These are phyloP conservation scores for Colletotrichum tropicicola DNA, from an alignment of 2,329 filamentous ascomycete species.

Conservation along the genomic window DNA sequence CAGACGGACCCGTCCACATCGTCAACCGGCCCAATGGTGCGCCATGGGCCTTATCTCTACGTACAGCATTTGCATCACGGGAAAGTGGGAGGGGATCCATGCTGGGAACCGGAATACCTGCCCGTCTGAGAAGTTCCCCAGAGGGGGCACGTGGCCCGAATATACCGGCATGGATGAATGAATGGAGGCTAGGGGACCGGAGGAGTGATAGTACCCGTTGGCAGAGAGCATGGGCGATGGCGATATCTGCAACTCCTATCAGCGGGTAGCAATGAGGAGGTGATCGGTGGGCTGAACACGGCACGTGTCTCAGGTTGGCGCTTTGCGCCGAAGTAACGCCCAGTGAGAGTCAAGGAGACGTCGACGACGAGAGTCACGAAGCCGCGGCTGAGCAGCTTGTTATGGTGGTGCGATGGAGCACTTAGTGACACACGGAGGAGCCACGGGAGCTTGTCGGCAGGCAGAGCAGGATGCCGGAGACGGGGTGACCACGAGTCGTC, in stretches of 20 bases:
- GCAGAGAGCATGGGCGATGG: conserved; percentile 13
- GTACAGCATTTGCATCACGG: not conserved
- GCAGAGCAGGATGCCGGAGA: too few species aligned
- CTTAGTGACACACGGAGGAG: not conserved
- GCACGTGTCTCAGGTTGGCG: conserved; percentile 20
- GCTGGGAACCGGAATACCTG: not conserved
- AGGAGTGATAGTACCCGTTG: not conserved
- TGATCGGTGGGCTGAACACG: not conserved
- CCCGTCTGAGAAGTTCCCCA: not conserved
- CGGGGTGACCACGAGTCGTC: too few species aligned
- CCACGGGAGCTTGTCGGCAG: not conserved
- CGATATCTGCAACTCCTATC: conserved; percentile 22
- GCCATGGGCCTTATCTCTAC: not conserved
- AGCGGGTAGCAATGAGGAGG: not conserved
- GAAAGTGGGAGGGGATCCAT: not conserved
- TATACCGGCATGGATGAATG: not conserved
- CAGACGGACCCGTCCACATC: not conserved
- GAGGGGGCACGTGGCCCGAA: conserved; percentile 1
- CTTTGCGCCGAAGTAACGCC: conserved; percentile 9
- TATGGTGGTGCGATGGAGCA: too few species aligned
- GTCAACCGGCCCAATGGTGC: not conserved
- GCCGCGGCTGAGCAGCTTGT: not conserved
- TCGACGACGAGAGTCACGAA: not conserved
- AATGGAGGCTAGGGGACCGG: not conserved
- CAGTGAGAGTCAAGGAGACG: not conserved